phyloP scores from a whole-genome alignment of 192 early-diverging fungal species.

The Cetraspora pellucida region DNA sequence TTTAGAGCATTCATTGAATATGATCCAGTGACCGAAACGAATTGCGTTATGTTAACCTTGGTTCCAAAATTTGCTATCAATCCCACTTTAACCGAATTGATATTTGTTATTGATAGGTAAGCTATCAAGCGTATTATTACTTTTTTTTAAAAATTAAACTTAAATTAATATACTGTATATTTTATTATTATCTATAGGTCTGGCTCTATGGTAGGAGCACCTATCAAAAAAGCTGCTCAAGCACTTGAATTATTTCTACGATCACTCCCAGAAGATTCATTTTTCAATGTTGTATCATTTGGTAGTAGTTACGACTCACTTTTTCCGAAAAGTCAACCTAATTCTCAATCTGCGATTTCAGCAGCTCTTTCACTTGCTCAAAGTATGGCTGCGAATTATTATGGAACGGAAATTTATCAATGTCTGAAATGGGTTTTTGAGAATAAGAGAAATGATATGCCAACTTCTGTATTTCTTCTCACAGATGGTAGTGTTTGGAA shows the following conservation, averaged over 20 bases:
- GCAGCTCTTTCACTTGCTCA: conserved; percentile 38
- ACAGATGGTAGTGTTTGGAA: conserved; percentile 56
- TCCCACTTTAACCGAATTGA: conserved; percentile 37
- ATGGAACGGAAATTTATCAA: conserved; percentile 55
- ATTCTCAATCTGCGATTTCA: conserved; percentile 41
- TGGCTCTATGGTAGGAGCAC: conserved; percentile 53
- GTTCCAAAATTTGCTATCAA: conserved; percentile 43
- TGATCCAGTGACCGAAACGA: conserved; percentile 38
- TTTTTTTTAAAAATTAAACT: not conserved
- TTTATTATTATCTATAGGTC: conserved; percentile 37
- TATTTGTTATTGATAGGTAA: conserved; percentile 51
- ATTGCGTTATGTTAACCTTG: conserved; percentile 47
- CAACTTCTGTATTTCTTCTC: conserved; percentile 46
- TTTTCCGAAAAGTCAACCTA: conserved; percentile 44
- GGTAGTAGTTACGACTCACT: conserved; percentile 40
- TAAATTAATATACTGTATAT: not conserved
- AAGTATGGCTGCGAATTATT: conserved; percentile 44
- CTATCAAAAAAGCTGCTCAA: conserved; percentile 41
- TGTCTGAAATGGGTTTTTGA: conserved; percentile 41
- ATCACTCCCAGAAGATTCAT: conserved; percentile 49
- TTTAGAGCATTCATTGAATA: conserved; percentile 41
- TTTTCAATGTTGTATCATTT: conserved; percentile 58
- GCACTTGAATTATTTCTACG: conserved; percentile 52
- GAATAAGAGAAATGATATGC: conserved; percentile 36
- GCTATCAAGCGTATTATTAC: not conserved